phyloP scores from a whole-genome alignment of 208 protist species.

The Leishmania arabica region DNA sequence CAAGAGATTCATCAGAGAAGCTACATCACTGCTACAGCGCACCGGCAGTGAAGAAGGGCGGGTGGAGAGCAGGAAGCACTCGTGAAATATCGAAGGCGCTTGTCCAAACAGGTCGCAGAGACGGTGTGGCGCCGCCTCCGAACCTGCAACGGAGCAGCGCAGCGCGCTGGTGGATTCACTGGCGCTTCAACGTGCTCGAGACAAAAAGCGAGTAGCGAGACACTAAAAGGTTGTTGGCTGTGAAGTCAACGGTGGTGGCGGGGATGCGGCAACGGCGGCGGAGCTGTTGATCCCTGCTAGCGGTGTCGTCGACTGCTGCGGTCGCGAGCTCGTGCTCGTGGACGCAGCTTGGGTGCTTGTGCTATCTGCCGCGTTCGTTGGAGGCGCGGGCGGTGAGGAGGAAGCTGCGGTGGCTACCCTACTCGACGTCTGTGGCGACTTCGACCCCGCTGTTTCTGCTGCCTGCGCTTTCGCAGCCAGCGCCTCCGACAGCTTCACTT shows the following conservation, averaged over 20 bases:
- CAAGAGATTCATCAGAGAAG: not conserved
- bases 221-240: not conserved
- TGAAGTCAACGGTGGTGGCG: too few relatives aligned
- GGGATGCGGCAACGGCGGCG: not conserved
- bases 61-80: not conserved
- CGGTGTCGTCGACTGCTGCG: not conserved
- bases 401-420: not conserved
- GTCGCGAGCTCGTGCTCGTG: not conserved
- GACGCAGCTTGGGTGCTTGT: too few relatives aligned
- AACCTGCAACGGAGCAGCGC: not conserved
- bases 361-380: not conserved
- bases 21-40: not conserved
- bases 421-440: not conserved
- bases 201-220: not conserved
- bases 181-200: not conserved
- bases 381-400: not conserved
- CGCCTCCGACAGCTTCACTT: slow-evolving; percentile 5
- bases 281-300: not conserved
- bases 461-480: not conserved
- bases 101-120: not conserved
- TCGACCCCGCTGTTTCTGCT: not conserved
- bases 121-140: not conserved
- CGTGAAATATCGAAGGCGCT: not conserved
- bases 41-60: not conserved
- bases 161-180: not conserved